Base-by-base conservation (phyloP, 164 flowering plant species). In the Liriodendron chinense region DNA sequence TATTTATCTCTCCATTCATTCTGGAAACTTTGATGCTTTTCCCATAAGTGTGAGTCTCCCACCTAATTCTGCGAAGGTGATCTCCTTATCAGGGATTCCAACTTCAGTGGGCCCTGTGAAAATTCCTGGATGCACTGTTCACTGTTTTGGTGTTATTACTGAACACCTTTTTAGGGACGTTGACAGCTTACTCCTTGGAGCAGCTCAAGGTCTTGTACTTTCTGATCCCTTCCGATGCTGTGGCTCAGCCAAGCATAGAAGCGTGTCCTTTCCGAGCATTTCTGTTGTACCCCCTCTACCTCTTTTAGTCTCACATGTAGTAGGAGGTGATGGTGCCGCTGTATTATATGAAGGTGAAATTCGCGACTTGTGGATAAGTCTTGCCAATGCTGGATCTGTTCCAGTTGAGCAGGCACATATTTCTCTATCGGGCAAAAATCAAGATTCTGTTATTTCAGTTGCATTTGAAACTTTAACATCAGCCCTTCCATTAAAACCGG, bases 141-240 rank as follows among this genome's bases (percentile, higher is more conserved):
- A 94, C 77, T 96, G 97, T 83, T 94, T 94, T 87, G 98, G 99
- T 77, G 98, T 93, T 47, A 93, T 96, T 25, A 91, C 98, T 43
- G 98, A 94, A 75, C 99, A 96, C 81, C 84, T 88, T 73, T 96
- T 94, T 75, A 89, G 73, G 81, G 99, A 96, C 79, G 99, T 96
- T 72, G 98, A 96, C 68, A 90, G 88, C 84, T 84, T 96, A 80
- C 92, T 96, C 20, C 88, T 86, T 77, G 99, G 98, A 79, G 99
- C 94, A 34, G 89, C 93, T 47, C 99, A 94, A 81, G 99, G 99
- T 25, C 97, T 96, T 72, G 98, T 96, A 74, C 89, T 96, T 72
- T 96, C 99, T 74, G 99, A 96, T 62, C 99, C 99, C 65, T 96
- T 96, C 74, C 87, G 98, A 74, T 86, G 88, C 78, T 94, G 99